Base-by-base conservation (phyloP, 2,329 filamentous ascomycete genomes). In the Trichoderma harzianum region DNA sequence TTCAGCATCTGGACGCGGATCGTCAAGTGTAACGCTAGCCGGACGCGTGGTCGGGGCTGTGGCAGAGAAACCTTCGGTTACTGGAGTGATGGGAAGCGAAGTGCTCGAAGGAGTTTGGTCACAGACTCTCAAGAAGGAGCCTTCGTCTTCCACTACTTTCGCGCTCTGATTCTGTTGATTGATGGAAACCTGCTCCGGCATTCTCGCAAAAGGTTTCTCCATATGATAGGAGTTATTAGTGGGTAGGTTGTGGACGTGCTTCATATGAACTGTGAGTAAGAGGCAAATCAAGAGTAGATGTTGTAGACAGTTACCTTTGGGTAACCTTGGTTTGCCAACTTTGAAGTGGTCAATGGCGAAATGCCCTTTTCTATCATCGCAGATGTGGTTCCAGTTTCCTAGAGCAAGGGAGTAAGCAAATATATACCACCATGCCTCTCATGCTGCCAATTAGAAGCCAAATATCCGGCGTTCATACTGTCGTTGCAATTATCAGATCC, bases 201-300 rank as follows among this genome's bases (percentile, higher is more conserved):
- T 86, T 78, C 91, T 92, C 70, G 91, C 89, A 74, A 94, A 84
- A 66, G 94, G 88, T 72, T 90, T 90, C 76, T 96, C 93, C 85
- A 95, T 89, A 10, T 86, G 85, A 70, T 85, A 87, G 34, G 81
- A 74, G 53, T 86, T 85, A 61, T 78, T 74, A 12, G 79, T 73
- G 7, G 77, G 76, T 4, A 77, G 58, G 39, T 87, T 85, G 75
- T 86, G 84, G 73, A 78, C 84, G 65, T 83, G 79, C 82, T 88
- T 84, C 76, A 83, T 81, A 81, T 84, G 34, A n/a, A 36, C 7
- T 36, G 53, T 75, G 43, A 75, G 82, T 76, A 34, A 34, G 34
- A 71, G 47, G 5, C 16, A 39, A 47, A 10, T 12, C 24, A 76
- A 64, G 75, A 61, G 74, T 24, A 51, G 47, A 24, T 63, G 53